These are phyloP conservation scores for Nakazawaea wyomingensis DNA, from an alignment of 805 yeast genomes.

Conservation along the genomic window DNA sequence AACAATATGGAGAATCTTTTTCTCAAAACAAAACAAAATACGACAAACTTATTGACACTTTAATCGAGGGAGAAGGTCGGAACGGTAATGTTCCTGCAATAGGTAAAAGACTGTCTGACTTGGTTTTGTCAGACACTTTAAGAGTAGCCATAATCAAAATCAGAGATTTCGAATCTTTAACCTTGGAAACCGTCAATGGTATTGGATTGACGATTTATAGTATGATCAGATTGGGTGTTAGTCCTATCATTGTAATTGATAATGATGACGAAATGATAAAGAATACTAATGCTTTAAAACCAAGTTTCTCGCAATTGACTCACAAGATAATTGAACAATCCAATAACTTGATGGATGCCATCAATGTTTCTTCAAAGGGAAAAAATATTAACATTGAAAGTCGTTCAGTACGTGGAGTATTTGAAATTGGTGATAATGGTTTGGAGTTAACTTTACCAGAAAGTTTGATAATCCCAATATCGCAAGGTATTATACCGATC, in stretches of 20 bases:
- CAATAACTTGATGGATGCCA: conserved; percentile 17
- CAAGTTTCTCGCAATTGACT: conserved; percentile 13
- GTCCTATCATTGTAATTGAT: conserved; percentile 66
- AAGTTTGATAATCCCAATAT: conserved; percentile 35
- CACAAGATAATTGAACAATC: conserved; percentile 20
- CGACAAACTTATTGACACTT: conserved; percentile 25
- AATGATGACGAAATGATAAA: conserved; percentile 20
- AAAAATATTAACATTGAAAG: conserved; percentile 18
- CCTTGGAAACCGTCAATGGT: conserved; percentile 31
- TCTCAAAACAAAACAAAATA: conserved; percentile 24
- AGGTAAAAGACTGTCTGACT: conserved; percentile 19
- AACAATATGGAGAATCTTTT: not conserved
- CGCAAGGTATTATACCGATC: conserved; percentile 48
- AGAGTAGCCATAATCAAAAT: conserved; percentile 56
- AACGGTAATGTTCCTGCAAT: conserved; percentile 15
- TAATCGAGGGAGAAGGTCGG: conserved; percentile 15
- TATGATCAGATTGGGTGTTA: conserved; percentile 59
- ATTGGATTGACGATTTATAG: conserved; percentile 54
- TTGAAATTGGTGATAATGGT: conserved; percentile 23
- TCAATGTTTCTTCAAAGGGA: conserved; percentile 13
- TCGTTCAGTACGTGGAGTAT: conserved; percentile 31
- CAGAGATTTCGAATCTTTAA: conserved; percentile 31
- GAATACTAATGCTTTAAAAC: not conserved
- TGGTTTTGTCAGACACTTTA: conserved; percentile 32
- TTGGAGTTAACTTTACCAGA: conserved; percentile 28